A percentile compares a stretch with the other conserved stretches of the same genome.
phyloP scores from a whole-genome alignment of 805 yeast species.

The Saccharomycopsis schoenii region DNA sequence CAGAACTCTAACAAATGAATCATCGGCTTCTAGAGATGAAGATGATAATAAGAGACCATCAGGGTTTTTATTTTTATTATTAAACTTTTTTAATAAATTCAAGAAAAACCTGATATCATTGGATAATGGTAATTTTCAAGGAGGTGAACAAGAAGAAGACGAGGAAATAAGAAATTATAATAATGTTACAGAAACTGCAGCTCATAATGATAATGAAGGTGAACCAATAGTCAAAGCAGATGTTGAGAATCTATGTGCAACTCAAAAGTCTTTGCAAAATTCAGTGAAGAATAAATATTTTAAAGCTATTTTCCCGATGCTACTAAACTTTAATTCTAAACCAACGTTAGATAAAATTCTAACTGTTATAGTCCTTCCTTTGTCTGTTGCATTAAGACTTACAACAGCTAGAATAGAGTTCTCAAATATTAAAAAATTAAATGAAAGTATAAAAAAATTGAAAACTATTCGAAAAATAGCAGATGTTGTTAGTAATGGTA shows the following conservation, averaged over 20 bases:
- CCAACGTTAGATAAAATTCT: conserved; percentile 16
- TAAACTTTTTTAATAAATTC: neutral
- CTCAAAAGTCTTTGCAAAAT: neutral
- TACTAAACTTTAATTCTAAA: conserved; percentile 17
- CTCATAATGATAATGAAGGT: neutral
- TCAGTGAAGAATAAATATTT: neutral
- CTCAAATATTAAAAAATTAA: conserved; percentile 3
- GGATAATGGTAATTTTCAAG: neutral
- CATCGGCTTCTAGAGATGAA: neutral
- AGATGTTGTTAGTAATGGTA: neutral
- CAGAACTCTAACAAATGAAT: neutral
- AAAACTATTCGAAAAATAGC: neutral
- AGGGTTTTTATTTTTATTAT: neutral
- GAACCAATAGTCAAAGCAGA: neutral
- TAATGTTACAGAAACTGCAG: neutral
- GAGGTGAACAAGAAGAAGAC: neutral
- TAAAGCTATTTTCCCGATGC: conserved; percentile 18
- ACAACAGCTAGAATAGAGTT: conserved; percentile 29
- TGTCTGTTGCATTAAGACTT: conserved; percentile 24
- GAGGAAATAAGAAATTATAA: neutral
- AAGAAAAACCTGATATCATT: neutral
- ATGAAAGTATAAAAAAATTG: conserved; percentile 7
- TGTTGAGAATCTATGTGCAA: neutral
- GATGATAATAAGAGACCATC: neutral
- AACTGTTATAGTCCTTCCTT: conserved; percentile 21